Conservation (phyloP, 2,329 filamentous ascomycete species). For the Aspergillus amoenus region DNA sequence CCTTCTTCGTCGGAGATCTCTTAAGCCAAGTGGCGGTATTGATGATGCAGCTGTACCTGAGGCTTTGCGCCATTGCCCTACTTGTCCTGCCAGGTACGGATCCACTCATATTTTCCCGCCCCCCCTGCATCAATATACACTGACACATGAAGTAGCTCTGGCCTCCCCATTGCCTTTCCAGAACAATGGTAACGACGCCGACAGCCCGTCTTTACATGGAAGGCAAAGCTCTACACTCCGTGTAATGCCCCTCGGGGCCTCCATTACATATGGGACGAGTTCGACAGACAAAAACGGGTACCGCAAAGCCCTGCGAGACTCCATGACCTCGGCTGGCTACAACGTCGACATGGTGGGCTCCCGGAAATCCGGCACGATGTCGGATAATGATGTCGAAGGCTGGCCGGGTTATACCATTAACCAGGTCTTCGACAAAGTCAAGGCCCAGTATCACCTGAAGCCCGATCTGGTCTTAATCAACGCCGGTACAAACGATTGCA, state of each 20-base stretch:
- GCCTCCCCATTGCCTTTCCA: too few relatives aligned
- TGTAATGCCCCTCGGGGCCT: background rate
- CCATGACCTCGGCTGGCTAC: background rate
- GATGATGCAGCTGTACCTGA: too few relatives aligned
- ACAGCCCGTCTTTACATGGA: too few relatives aligned
- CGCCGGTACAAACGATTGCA: background rate
- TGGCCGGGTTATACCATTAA: background rate
- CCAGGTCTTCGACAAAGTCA: background rate
- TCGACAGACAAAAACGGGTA: background rate
- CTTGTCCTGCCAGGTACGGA: too few relatives aligned
- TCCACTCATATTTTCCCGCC: too few relatives aligned
- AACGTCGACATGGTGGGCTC: background rate
- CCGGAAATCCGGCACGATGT: background rate
- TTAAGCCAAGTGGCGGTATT: too few relatives aligned
- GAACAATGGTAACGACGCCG: too few relatives aligned
- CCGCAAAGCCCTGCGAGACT: background rate
- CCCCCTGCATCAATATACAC: too few relatives aligned
- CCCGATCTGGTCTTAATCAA: background rate
- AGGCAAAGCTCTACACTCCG: background rate
- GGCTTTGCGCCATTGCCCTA: too few relatives aligned
- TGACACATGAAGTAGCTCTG: too few relatives aligned
- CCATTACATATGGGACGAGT: background rate
- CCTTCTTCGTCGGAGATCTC: too few relatives aligned
- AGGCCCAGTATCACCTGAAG: background rate
- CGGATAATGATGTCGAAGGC: background rate